phyloP scores from a whole-genome alignment of 331 rosid species.

The Cydonia oblonga region DNA sequence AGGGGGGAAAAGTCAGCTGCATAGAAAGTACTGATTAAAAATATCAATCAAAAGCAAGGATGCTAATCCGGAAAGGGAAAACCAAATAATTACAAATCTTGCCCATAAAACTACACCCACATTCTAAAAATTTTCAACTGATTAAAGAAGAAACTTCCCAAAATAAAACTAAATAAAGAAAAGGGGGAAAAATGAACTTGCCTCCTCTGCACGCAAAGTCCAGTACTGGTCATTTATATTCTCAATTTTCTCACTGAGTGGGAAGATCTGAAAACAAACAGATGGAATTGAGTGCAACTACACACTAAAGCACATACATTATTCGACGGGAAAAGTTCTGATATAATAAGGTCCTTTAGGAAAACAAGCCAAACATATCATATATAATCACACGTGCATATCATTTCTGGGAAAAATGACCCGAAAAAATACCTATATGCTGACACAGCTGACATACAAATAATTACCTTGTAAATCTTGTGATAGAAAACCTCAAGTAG shows the following conservation, averaged over 20 bases:
- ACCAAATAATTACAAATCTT: neutral
- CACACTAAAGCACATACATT: no score
- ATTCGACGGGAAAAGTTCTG: neutral
- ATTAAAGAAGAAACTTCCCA: neutral
- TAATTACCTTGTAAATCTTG: constrained; percentile 69
- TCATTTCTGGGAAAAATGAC: no score
- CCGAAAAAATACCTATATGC: no score
- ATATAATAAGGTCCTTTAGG: neutral
- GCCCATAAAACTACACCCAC: neutral
- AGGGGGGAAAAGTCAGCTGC: neutral
- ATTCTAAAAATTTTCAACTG: neutral
- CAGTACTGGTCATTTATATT: constrained; percentile 90
- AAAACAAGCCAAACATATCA: no score
- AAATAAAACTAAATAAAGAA: neutral
- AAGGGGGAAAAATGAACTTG: constrained; percentile 1
- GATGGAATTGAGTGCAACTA: no score
- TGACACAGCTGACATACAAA: neutral
- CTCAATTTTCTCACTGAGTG: constrained; percentile 62
- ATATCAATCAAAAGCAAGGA: neutral
- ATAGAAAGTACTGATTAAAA: neutral
- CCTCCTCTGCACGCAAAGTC: constrained; percentile 81
- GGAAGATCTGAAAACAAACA: constrained; percentile 46
- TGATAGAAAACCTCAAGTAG: constrained; percentile 76
- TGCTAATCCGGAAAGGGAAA: neutral
- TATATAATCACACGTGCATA: no score